Evolutionary conservation across 1,139 yeast genomes (phyloP), one percentile per base, ranked within the genome.

Genomic region (Chernovozyma aurita): DNA sequence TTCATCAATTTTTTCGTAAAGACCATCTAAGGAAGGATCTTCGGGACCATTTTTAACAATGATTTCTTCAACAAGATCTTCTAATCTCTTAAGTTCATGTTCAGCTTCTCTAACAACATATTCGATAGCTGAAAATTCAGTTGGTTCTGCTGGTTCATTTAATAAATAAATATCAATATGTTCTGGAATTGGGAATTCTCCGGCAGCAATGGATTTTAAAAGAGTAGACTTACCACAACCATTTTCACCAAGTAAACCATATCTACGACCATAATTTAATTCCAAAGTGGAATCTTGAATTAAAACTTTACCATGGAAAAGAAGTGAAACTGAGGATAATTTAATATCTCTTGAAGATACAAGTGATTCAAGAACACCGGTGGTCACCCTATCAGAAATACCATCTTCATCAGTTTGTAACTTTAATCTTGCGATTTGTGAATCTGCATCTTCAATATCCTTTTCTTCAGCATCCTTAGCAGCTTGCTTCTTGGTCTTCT

Each of bases 211-310:
- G 29, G 97, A 82, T 63, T 85, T 86, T 61, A 92, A 69, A 55
- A 92, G 80, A 22, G 99, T 92, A 30, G 97, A 88, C 66, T 92
- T 92, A 71, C 99, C 99, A 51, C 94, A 88, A 88, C 99, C 99
- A 66, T 92, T 92, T 57, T 90, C 95, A 62, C 99, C 99, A 32
- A 92, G 95, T 40, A 92, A 70, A 78, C 98, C 99, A 50, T 92
- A 92, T 59, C 98, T 77, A 33, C 97, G 86, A 58, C 98, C 98
- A 64, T 80, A 90, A 70, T 92, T 94, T 69, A 92, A 79, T 71
- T 92, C 98, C 52, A 92, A 67, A 33, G 74, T 75, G 31, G 97
- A 82, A 64, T 92, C 98, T 66, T 87, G 96, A 52, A 92, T 76
- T 59, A 92, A 72, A 40, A 92, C 97, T 61, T 90, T 92, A 71